phyloP scores from a whole-genome alignment of 1,284 basidiomycete species.

The Microbotryomycetes sp. region DNA sequence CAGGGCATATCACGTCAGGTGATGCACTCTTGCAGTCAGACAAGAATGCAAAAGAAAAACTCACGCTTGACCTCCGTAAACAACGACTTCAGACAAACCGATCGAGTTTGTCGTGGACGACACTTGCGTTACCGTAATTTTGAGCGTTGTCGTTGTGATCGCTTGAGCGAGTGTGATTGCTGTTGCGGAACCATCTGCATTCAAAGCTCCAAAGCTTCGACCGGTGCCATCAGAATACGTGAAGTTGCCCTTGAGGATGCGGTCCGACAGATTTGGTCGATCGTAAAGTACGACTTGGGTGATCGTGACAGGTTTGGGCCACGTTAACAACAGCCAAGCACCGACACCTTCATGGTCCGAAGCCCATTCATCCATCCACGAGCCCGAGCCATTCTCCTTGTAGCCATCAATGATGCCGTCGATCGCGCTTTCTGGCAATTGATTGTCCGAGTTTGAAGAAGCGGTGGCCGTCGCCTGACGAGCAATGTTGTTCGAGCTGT shows the following conservation, averaged over 20 bases:
- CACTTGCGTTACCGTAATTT: conserved; percentile 24
- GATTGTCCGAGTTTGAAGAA: conserved; percentile 1
- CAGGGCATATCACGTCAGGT: no score
- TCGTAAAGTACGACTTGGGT: conserved; percentile 16
- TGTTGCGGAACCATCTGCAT: conserved; percentile 14
- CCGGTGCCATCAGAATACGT: conserved; percentile 11
- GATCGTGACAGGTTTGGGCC: conserved; percentile 4
- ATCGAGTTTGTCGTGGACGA: conserved; percentile 14
- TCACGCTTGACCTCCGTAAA: conserved; percentile 8
- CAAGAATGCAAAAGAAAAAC: no score
- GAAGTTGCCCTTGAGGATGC: conserved; percentile 13
- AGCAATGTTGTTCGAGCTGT: background rate
- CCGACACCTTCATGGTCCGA: conserved; percentile 12
- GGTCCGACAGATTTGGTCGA: conserved; percentile 24
- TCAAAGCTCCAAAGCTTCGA: conserved; percentile 1
- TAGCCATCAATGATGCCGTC: conserved; percentile 17
- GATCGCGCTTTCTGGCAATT: conserved; percentile 5
- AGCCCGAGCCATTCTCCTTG: conserved; percentile 14
- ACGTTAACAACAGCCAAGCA: conserved; percentile 16
- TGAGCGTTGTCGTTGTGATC: conserved; percentile 19
- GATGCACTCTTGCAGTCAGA: no score
- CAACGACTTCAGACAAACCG: conserved; percentile 27
- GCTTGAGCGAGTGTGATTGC: conserved; percentile 7
- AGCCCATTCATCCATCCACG: conserved; percentile 20
- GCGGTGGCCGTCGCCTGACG: conserved; percentile 10